Conservation (phyloP, 768 basidiomycete species). For the Calocybe indica region DNA sequence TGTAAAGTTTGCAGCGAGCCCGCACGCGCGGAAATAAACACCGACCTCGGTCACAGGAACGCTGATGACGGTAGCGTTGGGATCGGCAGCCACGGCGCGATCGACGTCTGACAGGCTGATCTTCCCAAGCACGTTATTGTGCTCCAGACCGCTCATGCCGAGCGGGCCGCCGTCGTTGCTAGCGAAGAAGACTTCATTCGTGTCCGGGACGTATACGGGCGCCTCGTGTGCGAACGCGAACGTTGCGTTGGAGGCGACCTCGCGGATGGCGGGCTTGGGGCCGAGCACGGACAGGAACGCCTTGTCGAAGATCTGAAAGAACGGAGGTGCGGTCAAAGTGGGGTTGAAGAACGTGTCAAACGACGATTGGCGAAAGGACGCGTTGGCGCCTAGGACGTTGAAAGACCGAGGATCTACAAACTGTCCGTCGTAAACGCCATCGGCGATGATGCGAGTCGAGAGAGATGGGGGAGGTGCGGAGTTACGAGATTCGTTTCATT, state of each 20-base stretch:
- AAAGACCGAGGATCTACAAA: constrained; percentile 44
- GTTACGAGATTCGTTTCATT: background rate
- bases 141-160: constrained; percentile 56
- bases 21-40: background rate
- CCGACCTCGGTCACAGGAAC: constrained; percentile 41
- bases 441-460: background rate
- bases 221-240: constrained; percentile 80
- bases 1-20: background rate
- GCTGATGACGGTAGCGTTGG: constrained; percentile 28
- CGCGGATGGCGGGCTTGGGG: constrained; percentile 44
- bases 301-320: constrained; percentile 49
- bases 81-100: constrained; percentile 29
- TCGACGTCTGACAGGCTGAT: constrained; percentile 57
- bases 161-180: constrained; percentile 64
- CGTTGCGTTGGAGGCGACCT: constrained; percentile 53
- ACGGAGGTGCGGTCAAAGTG: constrained; percentile 48
- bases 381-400: constrained; percentile 43
- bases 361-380: constrained; percentile 28
- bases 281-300: constrained; percentile 60
- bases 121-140: constrained; percentile 59
- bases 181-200: constrained; percentile 69
- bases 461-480: background rate
- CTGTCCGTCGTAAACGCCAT: constrained; percentile 20
- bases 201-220: constrained; percentile 58
- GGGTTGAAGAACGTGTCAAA: constrained; percentile 51